phyloP scores from a whole-genome alignment of 805 yeast species.

The Monosporozyma unispora region DNA sequence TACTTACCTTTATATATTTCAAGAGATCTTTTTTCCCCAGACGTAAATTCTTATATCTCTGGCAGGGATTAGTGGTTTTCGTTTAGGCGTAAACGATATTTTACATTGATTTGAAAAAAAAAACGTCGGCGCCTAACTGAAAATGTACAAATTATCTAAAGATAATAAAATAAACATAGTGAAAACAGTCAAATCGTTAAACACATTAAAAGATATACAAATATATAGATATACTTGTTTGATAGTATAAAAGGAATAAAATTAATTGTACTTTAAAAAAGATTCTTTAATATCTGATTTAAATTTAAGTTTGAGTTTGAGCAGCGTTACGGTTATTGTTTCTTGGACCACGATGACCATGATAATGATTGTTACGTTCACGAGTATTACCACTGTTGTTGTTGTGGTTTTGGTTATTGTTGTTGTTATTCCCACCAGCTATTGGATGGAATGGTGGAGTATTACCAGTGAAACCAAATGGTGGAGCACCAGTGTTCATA shows the following conservation, averaged over 20 bases:
- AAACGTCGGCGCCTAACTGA: background rate
- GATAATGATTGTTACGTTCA: slow-evolving; percentile 9
- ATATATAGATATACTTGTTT: background rate
- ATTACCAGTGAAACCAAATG: slow-evolving; percentile 21
- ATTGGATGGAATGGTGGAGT: slow-evolving; percentile 22
- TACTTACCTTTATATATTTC: background rate
- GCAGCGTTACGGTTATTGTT: background rate
- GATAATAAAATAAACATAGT: background rate
- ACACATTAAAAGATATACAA: too few relatives aligned
- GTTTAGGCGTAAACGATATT: background rate
- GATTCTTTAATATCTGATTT: background rate
- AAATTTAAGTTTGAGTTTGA: background rate
- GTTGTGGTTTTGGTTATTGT: slow-evolving; percentile 14
- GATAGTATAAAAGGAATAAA: background rate
- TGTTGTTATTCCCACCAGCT: slow-evolving; percentile 16
- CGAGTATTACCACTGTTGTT: slow-evolving; percentile 10
- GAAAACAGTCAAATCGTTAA: background rate
- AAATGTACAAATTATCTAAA: too few relatives aligned
- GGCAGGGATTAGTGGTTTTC: background rate
- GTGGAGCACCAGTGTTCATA: slow-evolving; percentile 9
- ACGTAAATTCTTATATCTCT: background rate
- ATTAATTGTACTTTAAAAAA: background rate
- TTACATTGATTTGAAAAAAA: background rate
- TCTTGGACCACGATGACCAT: slow-evolving; percentile 5
- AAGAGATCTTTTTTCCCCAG: background rate